A percentile compares a stretch with the other conserved stretches of the same genome.
phyloP scores from a whole-genome alignment of 2,329 filamentous ascomycete species.

The Ceratocystis lukuohia region DNA sequence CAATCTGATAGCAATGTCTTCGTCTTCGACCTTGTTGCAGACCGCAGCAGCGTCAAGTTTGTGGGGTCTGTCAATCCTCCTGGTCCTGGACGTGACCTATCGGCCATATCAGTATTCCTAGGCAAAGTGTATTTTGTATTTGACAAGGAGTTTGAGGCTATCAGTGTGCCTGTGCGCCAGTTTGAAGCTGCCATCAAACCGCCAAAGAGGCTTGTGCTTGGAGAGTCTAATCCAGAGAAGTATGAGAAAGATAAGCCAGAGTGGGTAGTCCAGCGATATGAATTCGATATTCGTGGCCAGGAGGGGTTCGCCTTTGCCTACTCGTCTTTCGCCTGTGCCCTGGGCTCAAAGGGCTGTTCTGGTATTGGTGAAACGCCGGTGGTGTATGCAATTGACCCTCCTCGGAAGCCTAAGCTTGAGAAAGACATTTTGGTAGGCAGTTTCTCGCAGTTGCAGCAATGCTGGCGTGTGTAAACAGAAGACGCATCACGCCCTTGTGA shows the following conservation, averaged over 20 bases:
- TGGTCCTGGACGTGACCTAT: constrained; percentile 16
- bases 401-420: constrained; percentile 12
- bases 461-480: constrained; percentile 6
- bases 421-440: constrained; percentile 18
- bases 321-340: constrained; percentile 16
- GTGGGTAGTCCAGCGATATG: constrained; percentile 10
- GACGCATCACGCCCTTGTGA: not conserved
- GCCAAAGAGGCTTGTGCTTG: not conserved
- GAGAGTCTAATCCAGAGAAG: not conserved
- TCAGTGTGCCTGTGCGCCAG: constrained; percentile 13
- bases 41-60: constrained; percentile 10
- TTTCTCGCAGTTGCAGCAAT: constrained; percentile 12
- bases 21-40: constrained; percentile 14
- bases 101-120: constrained; percentile 16
- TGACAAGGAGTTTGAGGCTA: constrained; percentile 15
- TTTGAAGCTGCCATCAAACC: constrained; percentile 12
- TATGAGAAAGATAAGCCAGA: not conserved
- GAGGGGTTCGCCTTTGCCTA: constrained; percentile 19
- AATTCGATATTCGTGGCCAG: constrained; percentile 16
- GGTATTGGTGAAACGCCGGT: constrained; percentile 14
- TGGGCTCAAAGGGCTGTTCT: constrained; percentile 10
- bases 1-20: constrained; percentile 16
- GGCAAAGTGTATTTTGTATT: constrained; percentile 18
- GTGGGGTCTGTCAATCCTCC: constrained; percentile 15
- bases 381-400: constrained; percentile 20